phyloP scores from a whole-genome alignment of 768 basidiomycete genomes.

The Phanerochaete carnosa region DNA sequence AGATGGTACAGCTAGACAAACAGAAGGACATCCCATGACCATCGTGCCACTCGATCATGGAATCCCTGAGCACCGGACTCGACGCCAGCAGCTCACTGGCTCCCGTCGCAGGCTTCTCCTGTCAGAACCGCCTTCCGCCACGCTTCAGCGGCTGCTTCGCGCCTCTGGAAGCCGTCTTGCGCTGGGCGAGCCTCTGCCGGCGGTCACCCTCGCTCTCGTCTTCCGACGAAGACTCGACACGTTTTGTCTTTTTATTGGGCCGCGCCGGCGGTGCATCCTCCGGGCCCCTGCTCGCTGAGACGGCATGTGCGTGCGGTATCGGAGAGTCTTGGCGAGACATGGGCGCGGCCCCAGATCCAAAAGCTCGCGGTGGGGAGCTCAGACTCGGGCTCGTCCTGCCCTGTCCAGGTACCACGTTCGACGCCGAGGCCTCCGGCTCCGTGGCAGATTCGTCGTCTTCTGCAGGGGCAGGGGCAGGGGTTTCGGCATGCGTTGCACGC shows the following conservation, averaged over 20 bases:
- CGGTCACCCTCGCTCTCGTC: conserved; percentile 59
- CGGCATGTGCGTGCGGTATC: background rate
- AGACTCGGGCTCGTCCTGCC: background rate
- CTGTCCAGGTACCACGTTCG: conserved; percentile 5
- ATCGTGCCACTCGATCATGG: too few species aligned
- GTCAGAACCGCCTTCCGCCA: conserved; percentile 70
- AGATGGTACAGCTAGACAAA: background rate
- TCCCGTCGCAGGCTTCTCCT: too few species aligned
- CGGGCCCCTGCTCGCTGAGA: background rate
- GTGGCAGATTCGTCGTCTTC: conserved; percentile 43
- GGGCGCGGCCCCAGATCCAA: background rate
- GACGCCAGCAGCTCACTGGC: background rate
- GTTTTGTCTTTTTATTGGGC: conserved; percentile 44
- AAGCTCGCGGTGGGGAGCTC: background rate
- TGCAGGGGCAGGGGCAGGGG: conserved; percentile 5
- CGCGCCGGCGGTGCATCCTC: conserved; percentile 28
- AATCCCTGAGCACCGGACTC: background rate
- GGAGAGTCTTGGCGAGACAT: background rate
- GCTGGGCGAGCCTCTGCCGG: conserved; percentile 38
- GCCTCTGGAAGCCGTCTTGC: conserved; percentile 44
- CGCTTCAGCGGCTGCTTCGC: conserved; percentile 74
- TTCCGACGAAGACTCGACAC: conserved; percentile 38
- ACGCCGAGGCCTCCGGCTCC: conserved; percentile 14
- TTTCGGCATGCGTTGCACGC: background rate
- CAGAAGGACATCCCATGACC: background rate